These are phyloP conservation scores for Aegilops speltoides DNA, from an alignment of 176 grass and related monocot species.

Conservation along the genomic window DNA sequence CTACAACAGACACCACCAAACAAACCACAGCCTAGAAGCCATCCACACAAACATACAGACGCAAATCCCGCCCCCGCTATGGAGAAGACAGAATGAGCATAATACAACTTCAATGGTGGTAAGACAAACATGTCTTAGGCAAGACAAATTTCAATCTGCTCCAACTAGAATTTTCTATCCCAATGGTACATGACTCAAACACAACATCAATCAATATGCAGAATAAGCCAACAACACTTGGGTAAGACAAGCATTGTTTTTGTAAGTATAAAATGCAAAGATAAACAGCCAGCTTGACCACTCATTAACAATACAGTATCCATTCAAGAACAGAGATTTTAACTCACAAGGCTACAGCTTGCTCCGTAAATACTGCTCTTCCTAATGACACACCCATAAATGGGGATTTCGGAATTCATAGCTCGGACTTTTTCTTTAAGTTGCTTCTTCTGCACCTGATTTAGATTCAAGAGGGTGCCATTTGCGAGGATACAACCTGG, in stretches of 20 bases:
- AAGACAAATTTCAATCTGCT: too few relatives aligned
- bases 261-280: background rate
- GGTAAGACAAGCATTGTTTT: background rate
- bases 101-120: too few relatives aligned
- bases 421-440: background rate
- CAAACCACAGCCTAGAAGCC: too few relatives aligned
- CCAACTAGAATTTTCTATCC: too few relatives aligned
- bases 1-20: too few relatives aligned
- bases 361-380: background rate
- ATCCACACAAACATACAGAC: too few relatives aligned
- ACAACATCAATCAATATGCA: background rate
- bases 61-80: too few relatives aligned
- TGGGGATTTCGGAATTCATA: background rate
- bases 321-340: background rate
- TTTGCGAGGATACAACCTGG: background rate
- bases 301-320: background rate
- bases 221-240: background rate
- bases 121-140: too few relatives aligned
- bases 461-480: background rate
- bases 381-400: slow-evolving; percentile 1
- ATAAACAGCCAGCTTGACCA: background rate
- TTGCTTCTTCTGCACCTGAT: background rate
- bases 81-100: too few relatives aligned
- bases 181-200: background rate
- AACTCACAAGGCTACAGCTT: background rate